Evolutionary conservation across 164 flowering plant species (phyloP).

Genomic region (Saururus chinensis): DNA sequence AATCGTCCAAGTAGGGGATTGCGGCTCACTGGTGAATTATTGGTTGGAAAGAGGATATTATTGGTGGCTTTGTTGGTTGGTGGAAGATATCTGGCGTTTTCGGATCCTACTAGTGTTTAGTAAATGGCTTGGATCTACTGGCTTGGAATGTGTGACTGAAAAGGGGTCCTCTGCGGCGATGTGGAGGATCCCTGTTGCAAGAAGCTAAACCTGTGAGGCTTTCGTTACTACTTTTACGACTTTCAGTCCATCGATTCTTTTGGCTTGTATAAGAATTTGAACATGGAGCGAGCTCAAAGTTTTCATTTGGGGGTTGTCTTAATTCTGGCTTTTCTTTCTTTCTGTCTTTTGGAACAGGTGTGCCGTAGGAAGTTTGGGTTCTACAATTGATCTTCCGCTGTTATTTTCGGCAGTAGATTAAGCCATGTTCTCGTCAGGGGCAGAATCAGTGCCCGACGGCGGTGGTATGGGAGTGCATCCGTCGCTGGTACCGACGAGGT

Average conservation of each 20-base stretch:
- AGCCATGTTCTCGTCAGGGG: constrained; percentile 32
- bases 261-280: background rate
- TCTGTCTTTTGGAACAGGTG: constrained; percentile 1
- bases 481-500: constrained; percentile 27
- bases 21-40: too few relatives aligned
- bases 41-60: background rate
- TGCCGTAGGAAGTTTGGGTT: background rate
- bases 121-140: constrained; percentile 16
- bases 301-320: background rate
- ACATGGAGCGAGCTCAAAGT: background rate
- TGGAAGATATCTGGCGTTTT: background rate
- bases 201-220: constrained; percentile 4
- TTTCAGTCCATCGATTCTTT: background rate
- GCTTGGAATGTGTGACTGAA: constrained; percentile 25
- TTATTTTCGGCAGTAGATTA: background rate
- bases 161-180: constrained; percentile 45
- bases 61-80: background rate
- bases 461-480: constrained; percentile 18
- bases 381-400: background rate
- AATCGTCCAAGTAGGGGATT: too few relatives aligned
- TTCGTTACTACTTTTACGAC: constrained; percentile 4
- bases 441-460: constrained; percentile 23
- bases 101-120: background rate
- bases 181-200: constrained; percentile 49
- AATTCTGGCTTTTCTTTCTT: background rate